Evolutionary conservation across 2,329 filamentous ascomycete genomes (phyloP), one percentile per base, ranked within the genome.

Genomic region (Penicillium sp.): DNA sequence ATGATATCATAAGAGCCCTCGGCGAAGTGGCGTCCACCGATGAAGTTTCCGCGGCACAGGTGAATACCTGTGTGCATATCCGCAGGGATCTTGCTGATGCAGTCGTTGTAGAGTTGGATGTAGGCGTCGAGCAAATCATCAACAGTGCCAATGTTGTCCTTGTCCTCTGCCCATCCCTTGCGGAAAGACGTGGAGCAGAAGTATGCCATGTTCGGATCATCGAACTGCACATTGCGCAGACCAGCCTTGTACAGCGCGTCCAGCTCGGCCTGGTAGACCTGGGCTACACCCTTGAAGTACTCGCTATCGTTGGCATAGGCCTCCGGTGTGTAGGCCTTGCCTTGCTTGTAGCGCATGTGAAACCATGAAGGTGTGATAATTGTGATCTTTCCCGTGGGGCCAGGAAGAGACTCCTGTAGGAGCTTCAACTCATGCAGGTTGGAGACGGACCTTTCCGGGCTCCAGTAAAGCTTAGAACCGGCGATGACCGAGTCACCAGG

Each of bases 1-100:
- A 89, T 88, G 59, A 83, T 77, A 70, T 89, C 86, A 72, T 89
- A 89, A 16, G 82, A 83, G 21, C 86, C 86, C 68, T 87, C 84
- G 46, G 84, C 82, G 65, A 89, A 89, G 72, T 87, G 84, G 22
- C 86, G 80, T 11, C 83, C 84, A 48, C 84, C 83, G 62, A 87
- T 85, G 72, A 88, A 88, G 76, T 89, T 89, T 43, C 75, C 77
- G 51, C 71, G 82, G 80, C 90, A 92, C 52, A 92, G 79, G 70
- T 93, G 90, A 26, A 93, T 87, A 26, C 90, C 90, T 1, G 90
- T 83, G 73, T 91, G 88, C 80, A 92, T 84, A 69, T 92, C 89
- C 1, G 78, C 71, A 0, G 89, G 88, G 1, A 85, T 76, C 64
- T 84, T 82, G 68, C 79, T 77, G 65, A 91, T 79, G 64, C 81